These are phyloP conservation scores for Mesostigma viride DNA, from an alignment of 139 green algal species.

Conservation along the genomic window DNA sequence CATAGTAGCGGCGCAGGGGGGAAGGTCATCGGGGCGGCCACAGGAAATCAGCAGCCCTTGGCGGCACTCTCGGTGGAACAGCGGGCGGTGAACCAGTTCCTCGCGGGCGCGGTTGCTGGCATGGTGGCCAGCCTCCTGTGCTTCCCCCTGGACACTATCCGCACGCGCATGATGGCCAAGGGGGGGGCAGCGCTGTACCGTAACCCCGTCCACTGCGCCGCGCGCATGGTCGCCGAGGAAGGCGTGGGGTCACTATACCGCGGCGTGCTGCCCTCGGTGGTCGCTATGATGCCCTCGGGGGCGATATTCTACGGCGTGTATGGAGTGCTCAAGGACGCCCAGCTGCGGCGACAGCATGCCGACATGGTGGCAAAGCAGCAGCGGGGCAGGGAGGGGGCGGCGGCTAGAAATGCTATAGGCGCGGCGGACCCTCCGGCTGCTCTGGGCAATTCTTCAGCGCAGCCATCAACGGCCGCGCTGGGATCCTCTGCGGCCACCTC, in stretches of 20 bases:
- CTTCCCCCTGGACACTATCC: constrained; percentile 66
- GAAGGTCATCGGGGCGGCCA: too few relatives aligned
- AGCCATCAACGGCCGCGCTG: too few relatives aligned
- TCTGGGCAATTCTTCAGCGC: too few relatives aligned
- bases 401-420: not conserved
- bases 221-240: constrained; percentile 44
- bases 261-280: constrained; percentile 53
- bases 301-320: constrained; percentile 75
- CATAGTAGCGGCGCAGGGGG: too few relatives aligned
- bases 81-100: constrained; percentile 15
- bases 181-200: constrained; percentile 31
- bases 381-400: too few relatives aligned
- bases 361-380: too few relatives aligned
- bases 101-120: constrained; percentile 34
- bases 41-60: not conserved
- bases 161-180: constrained; percentile 42
- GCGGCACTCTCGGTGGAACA: not conserved
- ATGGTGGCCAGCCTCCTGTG: constrained; percentile 56
- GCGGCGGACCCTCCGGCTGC: not conserved
- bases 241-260: constrained; percentile 51
- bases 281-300: constrained; percentile 58
- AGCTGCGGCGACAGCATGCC: too few relatives aligned
- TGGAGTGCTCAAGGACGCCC: constrained; percentile 50
- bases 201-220: constrained; percentile 38
- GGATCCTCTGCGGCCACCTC: too few relatives aligned